Evolutionary conservation across 257 asterid genomes (phyloP).

Genomic region (Solanum bukasovii): DNA sequence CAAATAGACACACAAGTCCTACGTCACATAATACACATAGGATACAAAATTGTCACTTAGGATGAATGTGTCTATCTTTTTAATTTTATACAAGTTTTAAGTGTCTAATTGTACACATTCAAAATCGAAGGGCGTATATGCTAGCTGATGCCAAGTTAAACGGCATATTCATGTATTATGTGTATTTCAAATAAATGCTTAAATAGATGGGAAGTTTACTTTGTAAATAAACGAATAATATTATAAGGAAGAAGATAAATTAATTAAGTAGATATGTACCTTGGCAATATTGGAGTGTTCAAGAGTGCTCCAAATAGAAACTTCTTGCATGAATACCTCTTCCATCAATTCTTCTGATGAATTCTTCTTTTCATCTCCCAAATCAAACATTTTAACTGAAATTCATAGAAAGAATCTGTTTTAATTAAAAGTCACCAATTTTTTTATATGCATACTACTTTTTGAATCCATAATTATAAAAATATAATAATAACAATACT

Average conservation of each 20-base stretch:
- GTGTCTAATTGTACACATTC: rapidly evolving
- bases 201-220: background rate
- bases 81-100: too few species aligned
- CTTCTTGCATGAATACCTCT: constrained; percentile 1
- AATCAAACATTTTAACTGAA: background rate
- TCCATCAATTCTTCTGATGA: background rate
- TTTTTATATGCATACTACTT: background rate
- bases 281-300: constrained; percentile 10
- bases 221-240: background rate
- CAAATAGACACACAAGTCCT: background rate
- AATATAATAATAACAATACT: background rate
- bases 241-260: background rate
- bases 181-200: too few species aligned
- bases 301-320: constrained; percentile 6
- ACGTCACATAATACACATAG: background rate
- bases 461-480: too few species aligned
- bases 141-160: too few species aligned
- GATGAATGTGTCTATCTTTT: background rate
- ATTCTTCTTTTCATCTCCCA: background rate
- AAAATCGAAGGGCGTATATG: too few species aligned
- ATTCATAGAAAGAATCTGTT: background rate
- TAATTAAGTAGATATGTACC: background rate
- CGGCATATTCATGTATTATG: too few species aligned
- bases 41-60: too few species aligned
- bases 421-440: background rate